Conservation (phyloP, 495 filamentous ascomycete species). For the Thozetella sp. region DNA sequence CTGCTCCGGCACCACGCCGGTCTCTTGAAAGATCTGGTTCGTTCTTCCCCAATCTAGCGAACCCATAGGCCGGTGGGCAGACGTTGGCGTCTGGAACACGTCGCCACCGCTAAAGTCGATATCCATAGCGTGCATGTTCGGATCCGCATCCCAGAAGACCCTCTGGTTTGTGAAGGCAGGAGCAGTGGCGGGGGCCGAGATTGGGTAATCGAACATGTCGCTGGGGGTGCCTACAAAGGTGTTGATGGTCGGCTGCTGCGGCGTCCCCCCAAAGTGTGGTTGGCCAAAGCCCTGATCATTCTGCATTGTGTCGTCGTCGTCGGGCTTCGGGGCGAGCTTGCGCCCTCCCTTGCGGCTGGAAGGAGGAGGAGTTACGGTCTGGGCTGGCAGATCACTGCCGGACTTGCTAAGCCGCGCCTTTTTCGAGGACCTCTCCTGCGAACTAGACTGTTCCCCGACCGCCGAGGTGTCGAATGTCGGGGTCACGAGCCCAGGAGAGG, state of each 20-base stretch:
- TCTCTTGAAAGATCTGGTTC: slow-evolving; percentile 46
- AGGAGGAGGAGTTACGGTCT: slow-evolving; percentile 54
- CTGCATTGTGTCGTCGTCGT: slow-evolving; percentile 48
- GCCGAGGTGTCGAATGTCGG: slow-evolving; percentile 25
- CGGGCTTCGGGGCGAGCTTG: slow-evolving; percentile 52
- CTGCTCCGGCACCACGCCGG: slow-evolving; percentile 25
- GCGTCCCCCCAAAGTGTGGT: slow-evolving; percentile 39
- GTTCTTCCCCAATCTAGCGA: slow-evolving; percentile 52
- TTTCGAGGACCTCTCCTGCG: slow-evolving; percentile 30
- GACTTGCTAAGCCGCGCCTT: slow-evolving; percentile 38
- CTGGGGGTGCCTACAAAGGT: slow-evolving; percentile 32
- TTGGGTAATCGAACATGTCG: slow-evolving; percentile 65
- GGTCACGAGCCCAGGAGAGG: slow-evolving; percentile 55
- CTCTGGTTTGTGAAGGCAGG: slow-evolving; percentile 66
- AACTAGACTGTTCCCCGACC: slow-evolving; percentile 16
- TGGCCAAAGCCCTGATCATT: slow-evolving; percentile 48
- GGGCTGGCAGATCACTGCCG: slow-evolving; percentile 32
- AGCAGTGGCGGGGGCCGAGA: slow-evolving; percentile 70
- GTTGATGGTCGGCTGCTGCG: slow-evolving; percentile 41
- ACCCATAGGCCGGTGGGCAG: slow-evolving; percentile 35
- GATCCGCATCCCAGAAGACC: slow-evolving; percentile 75
- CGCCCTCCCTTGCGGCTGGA: slow-evolving; percentile 49
- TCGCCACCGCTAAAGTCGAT: slow-evolving; percentile 49
- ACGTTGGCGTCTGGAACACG: slow-evolving; percentile 31
- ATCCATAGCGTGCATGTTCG: slow-evolving; percentile 53